Evolutionary conservation across 495 filamentous ascomycete species (phyloP).

Genomic region (Penicillium diatomitis): DNA sequence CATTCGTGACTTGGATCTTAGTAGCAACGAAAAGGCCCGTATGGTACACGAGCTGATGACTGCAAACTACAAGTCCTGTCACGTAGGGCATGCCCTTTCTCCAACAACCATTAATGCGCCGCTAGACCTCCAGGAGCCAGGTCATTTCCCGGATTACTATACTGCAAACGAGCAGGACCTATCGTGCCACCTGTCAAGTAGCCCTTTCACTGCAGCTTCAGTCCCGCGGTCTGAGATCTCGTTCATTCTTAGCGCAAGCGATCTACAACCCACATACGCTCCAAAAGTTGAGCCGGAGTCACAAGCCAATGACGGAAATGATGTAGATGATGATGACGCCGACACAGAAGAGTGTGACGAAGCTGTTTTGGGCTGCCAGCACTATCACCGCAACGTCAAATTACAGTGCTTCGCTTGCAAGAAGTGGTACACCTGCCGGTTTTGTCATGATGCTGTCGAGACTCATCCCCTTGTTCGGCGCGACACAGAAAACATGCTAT

Average conservation of each 20-base stretch:
- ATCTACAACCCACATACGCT: constrained; percentile 63
- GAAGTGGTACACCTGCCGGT: constrained; percentile 89
- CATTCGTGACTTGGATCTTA: constrained; percentile 55
- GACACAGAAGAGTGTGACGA: constrained; percentile 34
- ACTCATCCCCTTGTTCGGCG: constrained; percentile 73
- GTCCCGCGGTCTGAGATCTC: constrained; percentile 35
- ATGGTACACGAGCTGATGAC: constrained; percentile 78
- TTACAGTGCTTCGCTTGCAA: constrained; percentile 83
- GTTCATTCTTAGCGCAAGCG: constrained; percentile 62
- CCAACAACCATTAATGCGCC: constrained; percentile 19
- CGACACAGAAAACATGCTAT: constrained; percentile 91
- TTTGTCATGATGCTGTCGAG: constrained; percentile 86
- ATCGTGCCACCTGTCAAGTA: constrained; percentile 20
- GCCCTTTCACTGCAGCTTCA: constrained; percentile 23
- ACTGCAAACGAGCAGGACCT: constrained; percentile 19
- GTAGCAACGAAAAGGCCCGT: constrained; percentile 68
- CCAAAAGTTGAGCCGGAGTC: constrained; percentile 36
- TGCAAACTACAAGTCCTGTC: constrained; percentile 58
- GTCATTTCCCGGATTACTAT: constrained; percentile 25
- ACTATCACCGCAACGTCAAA: constrained; percentile 95
- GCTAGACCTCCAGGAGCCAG: constrained; percentile 28
- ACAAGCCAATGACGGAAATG: constrained; percentile 25
- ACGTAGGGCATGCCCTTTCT: constrained; percentile 21
- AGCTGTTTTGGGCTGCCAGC: constrained; percentile 65
- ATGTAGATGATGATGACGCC: constrained; percentile 30